Percentiles rank a stretch among this genome's conserved stretches.
Conservation (phyloP, 2,329 filamentous ascomycete species). For the Fusarium chlamydosporum region DNA sequence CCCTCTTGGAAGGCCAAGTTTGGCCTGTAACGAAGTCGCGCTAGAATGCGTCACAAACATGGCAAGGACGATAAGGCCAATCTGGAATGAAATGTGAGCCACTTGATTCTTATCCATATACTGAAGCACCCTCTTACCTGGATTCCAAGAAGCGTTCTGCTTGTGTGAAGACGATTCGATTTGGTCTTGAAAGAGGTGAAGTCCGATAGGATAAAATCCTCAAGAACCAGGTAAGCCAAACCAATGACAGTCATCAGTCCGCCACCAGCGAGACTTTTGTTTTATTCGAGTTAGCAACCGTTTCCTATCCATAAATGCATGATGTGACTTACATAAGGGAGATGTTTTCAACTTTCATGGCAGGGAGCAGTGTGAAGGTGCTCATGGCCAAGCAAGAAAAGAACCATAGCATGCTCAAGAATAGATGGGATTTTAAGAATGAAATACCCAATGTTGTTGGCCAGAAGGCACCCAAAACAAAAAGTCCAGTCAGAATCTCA, state of each 20-base stretch:
- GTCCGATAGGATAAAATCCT: conserved; percentile 71
- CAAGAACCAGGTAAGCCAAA: conserved; percentile 82
- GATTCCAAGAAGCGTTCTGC: conserved; percentile 73
- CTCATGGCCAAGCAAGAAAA: conserved; percentile 87
- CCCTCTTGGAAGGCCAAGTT: conserved; percentile 84
- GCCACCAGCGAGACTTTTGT: conserved; percentile 77
- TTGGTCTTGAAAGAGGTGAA: conserved; percentile 53
- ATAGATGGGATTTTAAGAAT: conserved; percentile 77
- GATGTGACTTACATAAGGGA: conserved; percentile 73
- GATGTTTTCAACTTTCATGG: conserved; percentile 85
- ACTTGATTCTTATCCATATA: neutral
- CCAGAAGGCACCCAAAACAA: conserved; percentile 82
- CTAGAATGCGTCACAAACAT: conserved; percentile 91
- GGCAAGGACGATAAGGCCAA: conserved; percentile 83
- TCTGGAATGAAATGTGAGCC: conserved; percentile 56
- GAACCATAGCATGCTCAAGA: conserved; percentile 79
- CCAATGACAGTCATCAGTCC: conserved; percentile 82
- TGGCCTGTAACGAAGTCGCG: conserved; percentile 86
- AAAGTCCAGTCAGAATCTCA: conserved; percentile 86
- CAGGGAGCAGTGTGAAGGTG: conserved; percentile 88
- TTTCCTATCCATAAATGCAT: too few relatives aligned
- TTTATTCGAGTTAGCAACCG: conserved; percentile 26
- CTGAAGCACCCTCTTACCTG: conserved; percentile 64
- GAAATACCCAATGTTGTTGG: conserved; percentile 78
- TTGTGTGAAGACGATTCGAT: conserved; percentile 60